A percentile compares a stretch with the other conserved stretches of the same genome.
These are phyloP conservation scores for Globisporangium irregulare DNA, from an alignment of 352 stramenopile species.

Conservation along the genomic window DNA sequence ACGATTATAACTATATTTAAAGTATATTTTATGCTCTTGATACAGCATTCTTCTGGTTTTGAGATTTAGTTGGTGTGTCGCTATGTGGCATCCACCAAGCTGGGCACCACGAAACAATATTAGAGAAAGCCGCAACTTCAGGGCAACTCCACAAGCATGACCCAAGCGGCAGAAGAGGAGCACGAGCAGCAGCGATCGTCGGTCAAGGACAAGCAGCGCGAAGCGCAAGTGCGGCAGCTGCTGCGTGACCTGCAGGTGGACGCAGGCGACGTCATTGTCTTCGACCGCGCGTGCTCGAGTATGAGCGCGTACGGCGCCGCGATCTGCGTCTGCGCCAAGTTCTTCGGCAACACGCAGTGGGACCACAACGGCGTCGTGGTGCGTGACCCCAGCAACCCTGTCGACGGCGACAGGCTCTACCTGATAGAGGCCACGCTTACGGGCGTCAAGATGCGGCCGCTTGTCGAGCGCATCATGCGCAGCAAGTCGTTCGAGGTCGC, in stretches of 20 bases:
- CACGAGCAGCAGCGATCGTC: too few relatives aligned
- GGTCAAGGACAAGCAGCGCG: not conserved
- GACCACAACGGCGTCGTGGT: constrained; percentile 86
- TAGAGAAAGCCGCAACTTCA: too few relatives aligned
- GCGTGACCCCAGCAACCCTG: constrained; percentile 26
- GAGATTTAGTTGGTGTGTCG: too few relatives aligned
- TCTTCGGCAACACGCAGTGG: constrained; percentile 80
- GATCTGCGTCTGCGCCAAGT: constrained; percentile 79
- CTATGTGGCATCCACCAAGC: too few relatives aligned
- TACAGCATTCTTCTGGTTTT: too few relatives aligned
- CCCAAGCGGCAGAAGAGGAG: too few relatives aligned
- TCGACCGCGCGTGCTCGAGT: constrained; percentile 69
- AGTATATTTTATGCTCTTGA: too few relatives aligned
- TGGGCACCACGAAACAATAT: too few relatives aligned
- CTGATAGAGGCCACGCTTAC: constrained; percentile 73
- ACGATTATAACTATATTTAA: too few relatives aligned
- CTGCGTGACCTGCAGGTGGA: constrained; percentile 56
- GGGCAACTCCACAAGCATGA: too few relatives aligned
- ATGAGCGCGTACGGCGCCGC: constrained; percentile 79
- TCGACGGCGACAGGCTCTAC: constrained; percentile 42
- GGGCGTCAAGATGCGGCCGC: constrained; percentile 80
- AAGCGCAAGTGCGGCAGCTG: constrained; percentile 38
- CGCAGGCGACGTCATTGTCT: constrained; percentile 77
- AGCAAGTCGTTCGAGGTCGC: constrained; percentile 68
- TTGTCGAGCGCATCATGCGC: constrained; percentile 71